Conservation (phyloP, 306 rosid species). For the Elaeagnus macrophylla region DNA sequence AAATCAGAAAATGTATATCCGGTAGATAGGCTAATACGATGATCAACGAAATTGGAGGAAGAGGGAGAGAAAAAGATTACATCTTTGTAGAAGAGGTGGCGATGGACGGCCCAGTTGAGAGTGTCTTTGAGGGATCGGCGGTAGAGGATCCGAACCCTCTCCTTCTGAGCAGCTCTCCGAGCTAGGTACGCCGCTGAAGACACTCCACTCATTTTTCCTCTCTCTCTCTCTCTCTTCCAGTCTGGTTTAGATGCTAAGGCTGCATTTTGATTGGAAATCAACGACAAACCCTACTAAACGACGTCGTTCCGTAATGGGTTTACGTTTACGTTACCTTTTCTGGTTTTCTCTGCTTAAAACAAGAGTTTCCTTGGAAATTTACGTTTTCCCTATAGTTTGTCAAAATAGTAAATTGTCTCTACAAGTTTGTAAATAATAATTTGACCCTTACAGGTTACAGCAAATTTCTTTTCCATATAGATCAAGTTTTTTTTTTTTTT, state of each 20-base stretch:
- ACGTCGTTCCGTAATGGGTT: neutral
- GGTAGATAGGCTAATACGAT: neutral
- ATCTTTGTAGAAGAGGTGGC: constrained; percentile 87
- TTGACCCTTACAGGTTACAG: too few species aligned
- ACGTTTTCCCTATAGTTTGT: too few species aligned
- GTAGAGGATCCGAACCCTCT: constrained; percentile 91
- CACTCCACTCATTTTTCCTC: constrained; percentile 36
- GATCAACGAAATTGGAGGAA: neutral
- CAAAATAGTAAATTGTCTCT: too few species aligned
- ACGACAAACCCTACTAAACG: neutral
- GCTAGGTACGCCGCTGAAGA: constrained; percentile 51
- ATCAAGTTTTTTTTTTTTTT: too few species aligned
- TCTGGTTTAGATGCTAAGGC: too few species aligned
- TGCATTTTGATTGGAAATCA: neutral
- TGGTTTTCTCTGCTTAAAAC: too few species aligned
- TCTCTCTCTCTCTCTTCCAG: neutral
- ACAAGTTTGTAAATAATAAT: too few species aligned
- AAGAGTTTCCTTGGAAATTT: too few species aligned
- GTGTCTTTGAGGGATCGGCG: constrained; percentile 84
- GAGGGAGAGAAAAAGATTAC: constrained; percentile 19
- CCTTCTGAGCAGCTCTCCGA: constrained; percentile 92
- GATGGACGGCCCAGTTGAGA: constrained; percentile 98
- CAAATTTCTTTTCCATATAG: too few species aligned
- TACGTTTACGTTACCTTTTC: too few species aligned
- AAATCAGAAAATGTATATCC: neutral